A percentile compares a stretch with the other conserved stretches of the same genome.
These are phyloP conservation scores for Furcasterigmium furcatum DNA, from an alignment of 2,329 filamentous ascomycete genomes.

Conservation along the genomic window DNA sequence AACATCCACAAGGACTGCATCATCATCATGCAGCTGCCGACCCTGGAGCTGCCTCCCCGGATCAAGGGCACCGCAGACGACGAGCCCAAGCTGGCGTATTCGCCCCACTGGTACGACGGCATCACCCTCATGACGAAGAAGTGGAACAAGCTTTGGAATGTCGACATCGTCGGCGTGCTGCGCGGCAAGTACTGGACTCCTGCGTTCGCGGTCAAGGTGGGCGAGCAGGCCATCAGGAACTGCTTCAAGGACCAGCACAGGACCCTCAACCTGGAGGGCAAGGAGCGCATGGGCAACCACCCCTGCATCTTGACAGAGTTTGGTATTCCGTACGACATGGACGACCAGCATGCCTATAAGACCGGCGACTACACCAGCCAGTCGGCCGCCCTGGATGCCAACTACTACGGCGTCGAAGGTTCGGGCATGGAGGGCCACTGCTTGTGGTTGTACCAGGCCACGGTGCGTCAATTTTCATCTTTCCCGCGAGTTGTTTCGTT, in stretches of 20 bases:
- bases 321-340: conserved; percentile 98
- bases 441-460: conserved; percentile 80
- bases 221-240: conserved; percentile 90
- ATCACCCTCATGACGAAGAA: conserved; percentile 97
- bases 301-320: conserved; percentile 93
- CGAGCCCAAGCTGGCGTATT: conserved; percentile 85
- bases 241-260: conserved; percentile 86
- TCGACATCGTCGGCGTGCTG: conserved; percentile 89
- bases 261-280: conserved; percentile 78
- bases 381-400: conserved; percentile 89
- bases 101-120: conserved; percentile 95
- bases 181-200: conserved; percentile 86
- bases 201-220: conserved; percentile 87
- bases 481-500: conserved; percentile 12
- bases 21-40: conserved; percentile 87
- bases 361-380: conserved; percentile 95
- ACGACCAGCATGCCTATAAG: conserved; percentile 91
- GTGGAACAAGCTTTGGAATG: conserved; percentile 97
- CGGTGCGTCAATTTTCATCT: conserved; percentile 40
- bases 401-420: conserved; percentile 88
- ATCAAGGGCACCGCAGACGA: conserved; percentile 88
- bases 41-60: conserved; percentile 83
- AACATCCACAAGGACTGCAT: conserved; percentile 75
- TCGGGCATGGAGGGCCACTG: conserved; percentile 81
- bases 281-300: conserved; percentile 84